Conservation (phyloP, 805 yeast species). For the Scheffersomyces amazonensis region DNA sequence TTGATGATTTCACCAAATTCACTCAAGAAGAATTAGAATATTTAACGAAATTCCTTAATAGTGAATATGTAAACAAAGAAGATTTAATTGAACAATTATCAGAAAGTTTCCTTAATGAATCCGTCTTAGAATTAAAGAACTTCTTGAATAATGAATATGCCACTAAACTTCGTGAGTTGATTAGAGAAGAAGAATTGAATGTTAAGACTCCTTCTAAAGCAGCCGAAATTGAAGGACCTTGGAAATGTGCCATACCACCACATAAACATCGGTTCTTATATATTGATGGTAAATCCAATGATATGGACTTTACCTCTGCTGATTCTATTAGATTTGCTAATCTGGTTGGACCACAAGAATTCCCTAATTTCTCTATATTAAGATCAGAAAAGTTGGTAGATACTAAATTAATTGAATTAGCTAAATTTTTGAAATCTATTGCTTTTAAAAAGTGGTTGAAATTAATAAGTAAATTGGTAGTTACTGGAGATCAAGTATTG, state of each 20-base stretch:
- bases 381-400: constrained; percentile 20
- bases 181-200: constrained; percentile 61
- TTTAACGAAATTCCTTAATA: constrained; percentile 55
- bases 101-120: constrained; percentile 58
- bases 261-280: constrained; percentile 88
- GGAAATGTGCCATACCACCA: constrained; percentile 92
- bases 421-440: constrained; percentile 55
- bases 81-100: constrained; percentile 43
- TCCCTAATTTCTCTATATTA: constrained; percentile 48
- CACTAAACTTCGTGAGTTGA: constrained; percentile 37
- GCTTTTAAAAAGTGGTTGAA: constrained; percentile 71
- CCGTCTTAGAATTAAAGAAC: constrained; percentile 63
- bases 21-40: constrained; percentile 42
- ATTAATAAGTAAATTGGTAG: constrained; percentile 57
- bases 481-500: constrained; percentile 63
- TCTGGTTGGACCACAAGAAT: constrained; percentile 46
- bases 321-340: constrained; percentile 26
- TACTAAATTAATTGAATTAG: constrained; percentile 48
- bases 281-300: constrained; percentile 58
- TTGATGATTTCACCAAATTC: constrained; percentile 14
- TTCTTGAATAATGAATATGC: constrained; percentile 62
- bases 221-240: constrained; percentile 60
- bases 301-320: constrained; percentile 28
- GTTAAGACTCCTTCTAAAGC: constrained; percentile 55
- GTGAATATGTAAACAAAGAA: constrained; percentile 35